Percentiles rank a stretch among this genome's conserved stretches.
phyloP scores from a whole-genome alignment of 108 stramenopile species.

The Pseudonitzschia delicatissima region DNA sequence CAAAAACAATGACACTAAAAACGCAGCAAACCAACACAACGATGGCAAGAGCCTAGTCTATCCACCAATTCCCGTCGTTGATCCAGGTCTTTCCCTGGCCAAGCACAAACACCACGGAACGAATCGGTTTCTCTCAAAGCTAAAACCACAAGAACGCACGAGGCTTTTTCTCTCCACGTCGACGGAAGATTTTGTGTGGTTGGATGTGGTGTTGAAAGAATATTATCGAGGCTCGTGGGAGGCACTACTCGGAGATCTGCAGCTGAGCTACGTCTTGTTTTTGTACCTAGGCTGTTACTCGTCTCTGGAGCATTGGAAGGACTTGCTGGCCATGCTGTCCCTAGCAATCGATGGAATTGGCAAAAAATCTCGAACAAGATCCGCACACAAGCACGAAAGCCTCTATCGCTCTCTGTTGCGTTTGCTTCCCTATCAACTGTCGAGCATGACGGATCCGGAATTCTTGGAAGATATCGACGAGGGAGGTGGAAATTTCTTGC shows the following conservation, averaged over 20 bases:
- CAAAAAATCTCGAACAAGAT: background rate
- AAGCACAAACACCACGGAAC: constrained; percentile 62
- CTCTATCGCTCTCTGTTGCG: constrained; percentile 44
- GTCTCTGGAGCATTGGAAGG: constrained; percentile 80
- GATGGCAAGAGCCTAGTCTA: constrained; percentile 54
- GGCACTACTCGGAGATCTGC: constrained; percentile 70
- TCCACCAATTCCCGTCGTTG: constrained; percentile 74
- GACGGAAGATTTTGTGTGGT: background rate
- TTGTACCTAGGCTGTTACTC: constrained; percentile 67
- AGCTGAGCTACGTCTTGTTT: constrained; percentile 69
- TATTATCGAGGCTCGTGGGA: constrained; percentile 40
- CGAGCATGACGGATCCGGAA: constrained; percentile 56
- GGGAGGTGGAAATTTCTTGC: constrained; percentile 65
- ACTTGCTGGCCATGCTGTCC: constrained; percentile 48
- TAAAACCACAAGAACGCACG: constrained; percentile 58
- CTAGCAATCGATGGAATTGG: constrained; percentile 1
- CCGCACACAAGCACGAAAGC: constrained; percentile 7
- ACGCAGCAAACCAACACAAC: background rate
- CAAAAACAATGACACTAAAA: background rate
- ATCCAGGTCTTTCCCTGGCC: constrained; percentile 26
- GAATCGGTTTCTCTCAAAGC: constrained; percentile 41
- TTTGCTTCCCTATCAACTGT: constrained; percentile 49
- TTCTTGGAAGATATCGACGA: constrained; percentile 76
- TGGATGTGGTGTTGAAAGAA: constrained; percentile 36
- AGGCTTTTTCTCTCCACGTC: constrained; percentile 33